Conservation (phyloP, 208 protist species). For the Zelonia costaricensis region DNA sequence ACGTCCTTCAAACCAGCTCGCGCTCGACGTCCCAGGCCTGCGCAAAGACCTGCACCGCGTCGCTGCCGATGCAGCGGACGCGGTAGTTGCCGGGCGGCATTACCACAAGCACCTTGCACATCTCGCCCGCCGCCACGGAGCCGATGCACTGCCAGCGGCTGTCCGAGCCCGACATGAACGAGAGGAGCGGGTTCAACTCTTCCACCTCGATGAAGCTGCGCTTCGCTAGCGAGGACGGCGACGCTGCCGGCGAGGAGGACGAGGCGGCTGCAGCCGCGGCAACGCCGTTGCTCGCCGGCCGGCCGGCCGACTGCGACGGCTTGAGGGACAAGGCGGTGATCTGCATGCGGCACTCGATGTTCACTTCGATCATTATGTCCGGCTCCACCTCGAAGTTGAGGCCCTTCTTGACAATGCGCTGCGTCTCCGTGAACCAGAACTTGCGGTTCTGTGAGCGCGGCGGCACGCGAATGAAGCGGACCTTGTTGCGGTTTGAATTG, state of each 20-base stretch:
- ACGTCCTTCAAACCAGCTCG: conserved; percentile 52
- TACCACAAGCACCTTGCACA: conserved; percentile 52
- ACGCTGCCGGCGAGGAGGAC: neutral
- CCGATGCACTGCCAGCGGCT: conserved; percentile 38
- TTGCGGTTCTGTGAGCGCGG: conserved; percentile 70
- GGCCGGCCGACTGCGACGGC: conserved; percentile 7
- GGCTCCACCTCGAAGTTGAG: conserved; percentile 77
- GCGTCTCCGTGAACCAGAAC: conserved; percentile 83
- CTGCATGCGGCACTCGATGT: conserved; percentile 75
- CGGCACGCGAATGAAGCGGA: conserved; percentile 71
- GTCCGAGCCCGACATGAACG: neutral
- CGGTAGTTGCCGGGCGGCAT: conserved; percentile 70
- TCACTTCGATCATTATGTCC: conserved; percentile 54
- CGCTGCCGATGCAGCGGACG: conserved; percentile 49
- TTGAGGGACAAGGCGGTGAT: conserved; percentile 50
- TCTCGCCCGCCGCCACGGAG: conserved; percentile 23
- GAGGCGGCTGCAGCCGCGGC: conserved; percentile 7
- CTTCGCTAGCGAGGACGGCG: conserved; percentile 10
- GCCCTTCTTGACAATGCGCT: conserved; percentile 74
- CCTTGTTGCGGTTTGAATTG: conserved; percentile 59
- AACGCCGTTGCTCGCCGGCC: conserved; percentile 3
- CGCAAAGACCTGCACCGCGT: conserved; percentile 68
- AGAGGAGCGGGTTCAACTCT: conserved; percentile 26
- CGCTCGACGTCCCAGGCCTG: conserved; percentile 84
- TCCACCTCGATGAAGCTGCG: conserved; percentile 41